Base-by-base conservation (phyloP, 148 eudicot genomes). In the Arbutus unedo region DNA sequence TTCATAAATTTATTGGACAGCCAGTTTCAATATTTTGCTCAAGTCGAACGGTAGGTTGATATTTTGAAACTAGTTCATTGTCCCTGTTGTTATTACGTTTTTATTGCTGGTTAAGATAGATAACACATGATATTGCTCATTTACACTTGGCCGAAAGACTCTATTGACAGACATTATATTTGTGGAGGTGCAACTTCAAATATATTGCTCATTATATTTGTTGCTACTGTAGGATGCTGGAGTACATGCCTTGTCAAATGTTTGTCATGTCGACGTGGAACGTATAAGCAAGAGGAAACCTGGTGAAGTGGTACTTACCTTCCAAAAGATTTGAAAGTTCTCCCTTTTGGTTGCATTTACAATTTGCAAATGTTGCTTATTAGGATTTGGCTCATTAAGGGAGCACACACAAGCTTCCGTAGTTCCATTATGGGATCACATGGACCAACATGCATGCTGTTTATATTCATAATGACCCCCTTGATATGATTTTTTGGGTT, bases 181-280 rank as follows among this genome's bases (percentile, higher is more conserved):
- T 31, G 0, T 31, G 38, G 38, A 31, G 38, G 38, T 31, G 38
- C 38, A 31, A 1, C 38, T 31, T 31, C 38, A n/a, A n/a, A n/a
- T n/a, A n/a, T n/a, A n/a, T n/a, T n/a, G n/a, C n/a, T n/a, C n/a
- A n/a, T n/a, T n/a, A n/a, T n/a, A n/a, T n/a, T n/a, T 43, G 70
- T 75, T 43, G 3, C 55, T 47, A 8, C 25, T 90, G 84, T 89
- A 96, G 99, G 99, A 96, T 91, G 88, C 98, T 41, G 99, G 99
- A 67, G 99, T 96, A 77, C 99, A 96, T 89, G 99, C 98, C 80
- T 87, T 94, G 67, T 93, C 99, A 82, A 96, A 96, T 91, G 98
- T 94, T 73, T 96, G 97, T 81, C 99, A 96, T 89, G 95, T 96
- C 44, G 99, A 96, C 87, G 93, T 93, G 74, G 93, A 94, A 88